A percentile compares a stretch with the other conserved stretches of the same genome.
These are phyloP conservation scores for Abrus precatorius DNA, from an alignment of 306 rosid genomes.

Conservation along the genomic window DNA sequence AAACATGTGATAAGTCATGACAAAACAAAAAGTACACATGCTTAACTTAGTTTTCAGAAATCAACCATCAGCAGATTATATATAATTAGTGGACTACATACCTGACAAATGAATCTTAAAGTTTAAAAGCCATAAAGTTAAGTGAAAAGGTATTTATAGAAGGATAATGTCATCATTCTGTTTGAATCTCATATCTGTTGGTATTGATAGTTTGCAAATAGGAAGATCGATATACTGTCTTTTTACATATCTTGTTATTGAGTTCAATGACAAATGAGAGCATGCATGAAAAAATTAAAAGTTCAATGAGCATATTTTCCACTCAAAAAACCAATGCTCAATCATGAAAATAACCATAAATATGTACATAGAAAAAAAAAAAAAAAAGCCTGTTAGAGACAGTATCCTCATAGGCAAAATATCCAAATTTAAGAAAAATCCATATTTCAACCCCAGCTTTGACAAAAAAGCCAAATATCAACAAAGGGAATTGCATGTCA, in stretches of 20 bases:
- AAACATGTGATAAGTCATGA: neutral
- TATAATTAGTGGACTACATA: neutral
- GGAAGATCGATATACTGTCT: neutral
- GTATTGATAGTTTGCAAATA: slow-evolving; percentile 7
- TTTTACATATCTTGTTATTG: neutral
- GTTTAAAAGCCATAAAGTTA: slow-evolving; percentile 7
- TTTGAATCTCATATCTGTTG: neutral
- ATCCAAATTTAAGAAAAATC: neutral
- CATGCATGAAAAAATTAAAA: neutral
- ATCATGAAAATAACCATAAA: slow-evolving; percentile 2
- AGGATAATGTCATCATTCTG: neutral
- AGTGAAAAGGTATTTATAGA: neutral
- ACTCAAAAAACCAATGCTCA: neutral
- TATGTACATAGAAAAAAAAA: neutral
- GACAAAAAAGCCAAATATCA: neutral
- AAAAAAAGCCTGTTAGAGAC: neutral
- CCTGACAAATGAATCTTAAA: slow-evolving; percentile 19
- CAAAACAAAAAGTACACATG: slow-evolving; percentile 8
- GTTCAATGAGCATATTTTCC: neutral
- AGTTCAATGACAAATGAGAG: slow-evolving; percentile 11
- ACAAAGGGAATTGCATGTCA: neutral
- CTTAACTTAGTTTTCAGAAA: neutral
- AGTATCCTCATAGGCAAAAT: neutral
- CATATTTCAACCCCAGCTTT: neutral
- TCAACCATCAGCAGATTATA: slow-evolving; percentile 12